A percentile compares a stretch with the other conserved stretches of the same genome.
Evolutionary conservation across 2,329 filamentous ascomycete species (phyloP).

Genomic region (Cytospora chrysosperma): DNA sequence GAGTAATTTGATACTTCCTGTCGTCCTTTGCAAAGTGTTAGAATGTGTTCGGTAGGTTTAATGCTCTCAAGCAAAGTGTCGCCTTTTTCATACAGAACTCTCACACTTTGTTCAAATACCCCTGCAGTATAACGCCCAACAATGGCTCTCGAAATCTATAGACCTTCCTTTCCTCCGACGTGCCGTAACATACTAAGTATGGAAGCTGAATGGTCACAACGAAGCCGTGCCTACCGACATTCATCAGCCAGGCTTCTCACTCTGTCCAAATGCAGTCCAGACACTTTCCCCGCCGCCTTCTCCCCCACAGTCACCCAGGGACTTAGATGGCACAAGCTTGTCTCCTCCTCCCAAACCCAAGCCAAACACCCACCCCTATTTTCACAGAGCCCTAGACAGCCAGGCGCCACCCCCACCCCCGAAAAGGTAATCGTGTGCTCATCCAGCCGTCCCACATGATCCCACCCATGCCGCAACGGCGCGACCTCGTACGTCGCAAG

Average conservation of each 20-base stretch:
- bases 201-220: neutral
- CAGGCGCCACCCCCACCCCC: constrained; percentile 38
- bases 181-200: neutral
- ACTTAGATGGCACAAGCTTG: constrained; percentile 42
- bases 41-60: neutral
- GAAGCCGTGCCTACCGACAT: constrained; percentile 7
- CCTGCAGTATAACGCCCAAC: too few species aligned
- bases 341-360: constrained; percentile 48
- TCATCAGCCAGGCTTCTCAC: constrained; percentile 9
- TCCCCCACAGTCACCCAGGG: constrained; percentile 52
- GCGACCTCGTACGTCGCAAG: constrained; percentile 31
- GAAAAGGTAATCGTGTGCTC: constrained; percentile 41
- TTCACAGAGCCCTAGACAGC: constrained; percentile 45
- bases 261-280: constrained; percentile 37
- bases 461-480: constrained; percentile 40
- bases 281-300: constrained; percentile 33
- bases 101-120: neutral
- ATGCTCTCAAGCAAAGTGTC: neutral
- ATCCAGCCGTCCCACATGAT: constrained; percentile 50
- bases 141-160: too few species aligned
- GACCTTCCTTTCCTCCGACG: neutral
- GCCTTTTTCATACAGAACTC: neutral
- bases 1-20: constrained; percentile 2
- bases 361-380: constrained; percentile 42
- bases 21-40: neutral